Base-by-base conservation (phyloP, 75 land plant genomes). In the Adiantum capillusveneris region DNA sequence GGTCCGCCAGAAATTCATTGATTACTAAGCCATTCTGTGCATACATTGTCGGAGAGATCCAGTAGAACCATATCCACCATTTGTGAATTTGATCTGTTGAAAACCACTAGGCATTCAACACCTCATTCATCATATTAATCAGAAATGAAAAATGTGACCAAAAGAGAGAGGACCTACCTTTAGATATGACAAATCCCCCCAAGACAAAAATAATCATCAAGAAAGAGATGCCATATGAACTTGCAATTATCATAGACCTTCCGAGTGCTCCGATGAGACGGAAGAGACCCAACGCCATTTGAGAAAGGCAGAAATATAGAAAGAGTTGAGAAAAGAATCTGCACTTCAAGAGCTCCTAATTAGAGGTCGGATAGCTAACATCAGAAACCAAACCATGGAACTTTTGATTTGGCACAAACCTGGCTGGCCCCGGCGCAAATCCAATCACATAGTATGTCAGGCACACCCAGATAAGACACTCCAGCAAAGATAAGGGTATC, bases 261-360 rank as follows among this genome's bases (percentile, higher is more conserved):
- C 81, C 85, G 44, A 77, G 1, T 7, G 88, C 72, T 46, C 86
- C 93, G 22, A 84, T 72, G 9, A 78, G 58, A 9, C 93, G 77
- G 54, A 91, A 91, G 2, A 91, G 58, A 59, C 70, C 81, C 36
- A 75, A 46, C n/a, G 94, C 79, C 78, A 79, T 72, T 57, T 91
- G 97, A 55, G 79, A 78, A 1, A 75, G 56, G 11, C 77, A 24
- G 6, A 84, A 25, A 0, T 88, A 73, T 31, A 88, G 65, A 36
- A 91, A 57, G 58, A 68, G 73, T 36, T 87, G 88, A 43, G 65
- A 76, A 24, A 91, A 79, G 0, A 87, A 68, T 62, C 94, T 88
- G 79, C n/a, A n/a, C n/a, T n/a, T n/a, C 29, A n/a, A n/a, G n/a
- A n/a, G n/a, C n/a, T n/a, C n/a, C n/a, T 41, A 41, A n/a, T n/a